phyloP scores from a whole-genome alignment of 2,329 filamentous ascomycete genomes.

The Neurospora sp. region DNA sequence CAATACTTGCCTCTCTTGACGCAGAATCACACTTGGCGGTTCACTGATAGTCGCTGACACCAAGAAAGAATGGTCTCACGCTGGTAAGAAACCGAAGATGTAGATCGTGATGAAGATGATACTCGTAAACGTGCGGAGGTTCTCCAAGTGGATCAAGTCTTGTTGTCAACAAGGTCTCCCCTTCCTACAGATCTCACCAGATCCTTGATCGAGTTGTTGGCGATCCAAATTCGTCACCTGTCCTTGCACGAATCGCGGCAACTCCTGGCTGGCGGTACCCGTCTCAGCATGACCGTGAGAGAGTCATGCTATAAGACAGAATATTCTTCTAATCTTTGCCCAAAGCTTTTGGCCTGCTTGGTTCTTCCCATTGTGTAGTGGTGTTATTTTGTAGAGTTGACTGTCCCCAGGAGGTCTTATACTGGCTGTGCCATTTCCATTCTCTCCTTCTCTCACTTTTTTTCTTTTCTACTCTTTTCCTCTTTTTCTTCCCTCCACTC shows the following conservation, averaged over 20 bases:
- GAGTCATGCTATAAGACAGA: neutral
- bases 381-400: neutral
- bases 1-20: neutral
- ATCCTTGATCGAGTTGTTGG: neutral
- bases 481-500: constrained; percentile 4
- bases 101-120: neutral
- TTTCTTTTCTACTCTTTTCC: constrained; percentile 13
- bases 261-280: constrained; percentile 4
- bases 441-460: constrained; percentile 17
- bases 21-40: neutral
- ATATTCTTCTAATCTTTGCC: constrained; percentile 15
- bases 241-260: constrained; percentile 13
- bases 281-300: constrained; percentile 6
- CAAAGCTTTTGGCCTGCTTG: constrained; percentile 8
- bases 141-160: neutral
- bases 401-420: neutral
- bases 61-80: neutral
- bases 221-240: neutral
- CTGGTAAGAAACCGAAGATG: neutral
- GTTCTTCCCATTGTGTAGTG: neutral
- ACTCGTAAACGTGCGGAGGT: neutral
- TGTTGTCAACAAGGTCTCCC: neutral
- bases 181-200: neutral
- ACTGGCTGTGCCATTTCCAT: constrained; percentile 7
- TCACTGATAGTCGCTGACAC: neutral